Evolutionary conservation across 1,139 yeast genomes (phyloP).

Genomic region (Pichia cactophila): DNA sequence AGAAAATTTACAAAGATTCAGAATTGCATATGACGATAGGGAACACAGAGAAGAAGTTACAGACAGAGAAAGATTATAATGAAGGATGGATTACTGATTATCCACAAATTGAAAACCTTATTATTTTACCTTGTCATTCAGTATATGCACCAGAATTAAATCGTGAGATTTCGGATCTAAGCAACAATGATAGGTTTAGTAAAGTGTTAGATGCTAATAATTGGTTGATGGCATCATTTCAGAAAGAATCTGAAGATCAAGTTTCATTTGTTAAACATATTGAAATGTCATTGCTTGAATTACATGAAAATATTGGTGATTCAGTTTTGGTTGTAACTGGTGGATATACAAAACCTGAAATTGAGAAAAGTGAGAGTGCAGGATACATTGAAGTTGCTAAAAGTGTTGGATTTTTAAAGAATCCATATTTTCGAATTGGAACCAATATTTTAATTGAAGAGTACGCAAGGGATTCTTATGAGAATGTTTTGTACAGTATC

Average conservation of each 20-base stretch:
- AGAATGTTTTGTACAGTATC: constrained; percentile 61
- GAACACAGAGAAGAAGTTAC: neutral
- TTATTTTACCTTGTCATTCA: constrained; percentile 22
- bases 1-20: neutral
- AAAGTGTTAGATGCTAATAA: constrained; percentile 39
- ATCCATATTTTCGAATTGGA: constrained; percentile 7
- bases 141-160: constrained; percentile 14
- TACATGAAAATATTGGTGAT: constrained; percentile 27
- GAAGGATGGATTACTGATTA: neutral
- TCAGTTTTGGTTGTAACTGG: constrained; percentile 54
- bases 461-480: constrained; percentile 75
- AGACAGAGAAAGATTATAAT: neutral
- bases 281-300: constrained; percentile 29
- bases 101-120: constrained; percentile 10
- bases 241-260: constrained; percentile 62
- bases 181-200: neutral
- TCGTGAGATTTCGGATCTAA: neutral
- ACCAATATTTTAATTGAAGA: constrained; percentile 43
- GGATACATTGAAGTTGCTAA: constrained; percentile 35
- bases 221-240: constrained; percentile 65
- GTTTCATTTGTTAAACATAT: constrained; percentile 61
- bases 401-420: constrained; percentile 7
- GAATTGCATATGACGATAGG: neutral
- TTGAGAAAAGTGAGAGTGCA: constrained; percentile 43
- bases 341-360: constrained; percentile 54